Evolutionary conservation across 257 asterid species (phyloP), one percentile per base, ranked within the genome.

Genomic region (Primulina huaijiensis): DNA sequence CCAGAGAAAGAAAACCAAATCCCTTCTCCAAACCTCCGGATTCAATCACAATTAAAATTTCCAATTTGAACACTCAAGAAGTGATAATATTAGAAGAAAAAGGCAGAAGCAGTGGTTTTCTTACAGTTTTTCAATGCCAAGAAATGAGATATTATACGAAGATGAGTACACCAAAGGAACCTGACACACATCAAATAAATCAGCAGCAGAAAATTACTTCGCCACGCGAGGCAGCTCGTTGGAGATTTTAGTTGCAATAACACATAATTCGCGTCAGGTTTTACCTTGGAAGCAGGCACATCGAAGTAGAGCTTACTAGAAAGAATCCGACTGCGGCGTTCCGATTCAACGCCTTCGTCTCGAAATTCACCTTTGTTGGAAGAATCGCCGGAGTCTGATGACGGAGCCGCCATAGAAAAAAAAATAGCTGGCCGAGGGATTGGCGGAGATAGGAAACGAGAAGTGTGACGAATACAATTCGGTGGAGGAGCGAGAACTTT

Each of bases 261-360:
- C 25, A 23, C 19, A 50, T 6, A 57, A 74, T 27, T 7, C 62
- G 58, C 2, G 71, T 9, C 2, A 2, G 30, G 37, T 46, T 55
- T 68, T 59, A 87, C 98, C 88, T 87, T 90, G 52, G 88, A 80
- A 72, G 83, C 72, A 65, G 82, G 85, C 69, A 88, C 90, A 62
- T 92, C 98, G 78, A 87, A 88, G 88, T 86, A 92, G 66, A 92
- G 92, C 70, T 85, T 84, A 83, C 92, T 92, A n/a, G 96, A 86
- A 1, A 86, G 85, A 67, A 88, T 81, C 67, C 91, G 91, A 68
- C 59, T 60, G 46, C 91, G 85, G 55, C 93, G 87, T 20, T 78
- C 79, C 66, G 84, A 67, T 53, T 84, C 88, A 73, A 74, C 80
- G 70, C 76, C 81, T 77, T 75, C 84, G 72, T 56, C 72, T 62